Base-by-base conservation (phyloP, 139 green algal species). In the Auxenochlorella protothecoides region DNA sequence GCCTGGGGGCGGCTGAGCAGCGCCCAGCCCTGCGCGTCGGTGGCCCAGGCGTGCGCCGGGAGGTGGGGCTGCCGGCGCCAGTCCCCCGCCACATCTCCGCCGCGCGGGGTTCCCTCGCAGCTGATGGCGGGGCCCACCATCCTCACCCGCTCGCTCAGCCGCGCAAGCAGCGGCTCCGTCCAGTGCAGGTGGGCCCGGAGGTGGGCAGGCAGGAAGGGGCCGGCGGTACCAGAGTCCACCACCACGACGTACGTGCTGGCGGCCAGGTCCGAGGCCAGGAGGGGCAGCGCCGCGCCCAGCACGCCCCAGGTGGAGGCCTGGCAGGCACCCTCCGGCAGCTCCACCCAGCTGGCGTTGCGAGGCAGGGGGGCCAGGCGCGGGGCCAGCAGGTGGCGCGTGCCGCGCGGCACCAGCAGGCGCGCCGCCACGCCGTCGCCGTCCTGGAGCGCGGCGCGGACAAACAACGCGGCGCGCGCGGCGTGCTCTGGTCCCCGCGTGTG, bases 61-160 rank as follows among this genome's bases (percentile, higher is more conserved):
- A 87, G 81, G 55, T 87, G 82, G 6, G 84, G 84, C 68, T 85
- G 86, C 14, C 68, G 73, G 3, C 81, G 74, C 81, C 81, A 87
- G 9, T 66, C 53, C 5, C 7, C 53, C 14, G 44, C 67, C 9
- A 72, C 64, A 57, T 83, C 70, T 4, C 85, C 85, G 27, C 76
- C 61, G 55, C 80, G 53, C 0, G 82, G 80, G 0, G 72, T 76
- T 13, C 80, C 82, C 60, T 89, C 85, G 72, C 85, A 89, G 77
- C 76, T 86, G 65, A 89, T 84, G 52, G 80, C 81, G 2, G 78
- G 76, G 3, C 85, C 85, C n/a, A 89, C 85, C 14, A 89, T 68
- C 73, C 80, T 83, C 11, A 85, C 76, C 10, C 76, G 64, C 3
- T 72, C 72, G 5, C 56, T 67, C 3, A 89, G 59, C 14, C 74